Conservation (phyloP, 1,139 yeast genomes). For the Tardiomyces digboiensis region DNA sequence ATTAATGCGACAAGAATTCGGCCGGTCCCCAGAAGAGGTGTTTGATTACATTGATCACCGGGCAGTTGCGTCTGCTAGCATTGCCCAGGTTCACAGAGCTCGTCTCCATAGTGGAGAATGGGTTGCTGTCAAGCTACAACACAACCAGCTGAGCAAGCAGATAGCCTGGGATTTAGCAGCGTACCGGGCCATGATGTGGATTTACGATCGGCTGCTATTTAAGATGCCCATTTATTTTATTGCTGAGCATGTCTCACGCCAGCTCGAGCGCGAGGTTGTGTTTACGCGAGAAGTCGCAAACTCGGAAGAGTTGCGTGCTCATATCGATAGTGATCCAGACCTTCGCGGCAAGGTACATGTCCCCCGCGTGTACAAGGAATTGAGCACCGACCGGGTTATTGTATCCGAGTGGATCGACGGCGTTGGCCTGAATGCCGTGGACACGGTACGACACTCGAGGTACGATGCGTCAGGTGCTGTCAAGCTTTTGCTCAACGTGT, state of each 20-base stretch:
- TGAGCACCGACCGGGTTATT: constrained; percentile 42
- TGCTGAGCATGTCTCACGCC: constrained; percentile 48
- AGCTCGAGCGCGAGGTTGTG: constrained; percentile 51
- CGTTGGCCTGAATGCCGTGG: constrained; percentile 39
- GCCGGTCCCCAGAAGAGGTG: constrained; percentile 37
- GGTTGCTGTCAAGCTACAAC: constrained; percentile 67
- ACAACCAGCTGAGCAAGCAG: constrained; percentile 48
- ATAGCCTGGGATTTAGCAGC: constrained; percentile 49
- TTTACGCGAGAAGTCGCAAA: constrained; percentile 49
- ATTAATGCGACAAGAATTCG: constrained; percentile 38
- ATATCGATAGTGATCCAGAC: constrained; percentile 29
- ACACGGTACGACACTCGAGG: constrained; percentile 32
- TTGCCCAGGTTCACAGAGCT: constrained; percentile 66
- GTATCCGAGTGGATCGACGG: constrained; percentile 78
- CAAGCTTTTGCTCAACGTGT: constrained; percentile 44
- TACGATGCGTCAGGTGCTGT: constrained; percentile 38
- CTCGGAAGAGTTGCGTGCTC: constrained; percentile 28
- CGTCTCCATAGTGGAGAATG: constrained; percentile 38
- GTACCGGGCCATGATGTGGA: constrained; percentile 40
- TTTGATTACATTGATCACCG: constrained; percentile 40
- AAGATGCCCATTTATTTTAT: constrained; percentile 54
- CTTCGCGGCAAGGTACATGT: constrained; percentile 35
- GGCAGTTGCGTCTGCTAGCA: constrained; percentile 64
- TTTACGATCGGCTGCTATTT: constrained; percentile 47
- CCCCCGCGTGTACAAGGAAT: constrained; percentile 41